Evolutionary conservation across 23 red algal species (phyloP).

Genomic region (Gracilaria vermiculophylla): DNA sequence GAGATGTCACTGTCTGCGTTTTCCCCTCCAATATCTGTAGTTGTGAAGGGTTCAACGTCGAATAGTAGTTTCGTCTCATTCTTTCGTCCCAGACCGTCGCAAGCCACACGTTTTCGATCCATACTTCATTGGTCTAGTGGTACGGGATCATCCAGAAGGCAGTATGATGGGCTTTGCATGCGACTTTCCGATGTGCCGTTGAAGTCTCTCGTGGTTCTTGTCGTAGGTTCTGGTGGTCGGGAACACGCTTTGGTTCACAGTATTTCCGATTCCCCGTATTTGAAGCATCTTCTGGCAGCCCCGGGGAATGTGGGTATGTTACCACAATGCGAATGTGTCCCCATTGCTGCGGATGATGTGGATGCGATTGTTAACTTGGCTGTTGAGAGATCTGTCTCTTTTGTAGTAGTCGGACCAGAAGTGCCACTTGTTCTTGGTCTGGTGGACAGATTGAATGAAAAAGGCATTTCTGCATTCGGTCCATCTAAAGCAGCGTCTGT

Average conservation of each 20-base stretch:
- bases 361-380: slow-evolving; percentile 58
- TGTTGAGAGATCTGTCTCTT: slow-evolving; percentile 43
- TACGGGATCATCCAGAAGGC: neutral
- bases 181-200: slow-evolving; percentile 25
- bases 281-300: slow-evolving; percentile 52
- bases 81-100: neutral
- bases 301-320: slow-evolving; percentile 92
- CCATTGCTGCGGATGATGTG: slow-evolving; percentile 46
- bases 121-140: neutral
- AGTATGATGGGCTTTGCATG: slow-evolving; percentile 7
- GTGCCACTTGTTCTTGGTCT: slow-evolving; percentile 82
- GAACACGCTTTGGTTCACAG: slow-evolving; percentile 89
- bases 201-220: slow-evolving; percentile 64
- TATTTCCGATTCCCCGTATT: slow-evolving; percentile 70
- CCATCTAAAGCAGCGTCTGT: slow-evolving; percentile 73
- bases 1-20: neutral
- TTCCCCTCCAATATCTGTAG: neutral
- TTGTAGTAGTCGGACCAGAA: slow-evolving; percentile 93
- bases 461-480: slow-evolving; percentile 80
- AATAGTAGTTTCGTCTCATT: neutral
- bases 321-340: slow-evolving; percentile 23
- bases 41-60: neutral
- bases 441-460: slow-evolving; percentile 63
- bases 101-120: neutral
- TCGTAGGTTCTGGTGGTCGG: slow-evolving; percentile 86